phyloP scores from a whole-genome alignment of 257 asterid genomes.

The Nicotiana benthamiana region DNA sequence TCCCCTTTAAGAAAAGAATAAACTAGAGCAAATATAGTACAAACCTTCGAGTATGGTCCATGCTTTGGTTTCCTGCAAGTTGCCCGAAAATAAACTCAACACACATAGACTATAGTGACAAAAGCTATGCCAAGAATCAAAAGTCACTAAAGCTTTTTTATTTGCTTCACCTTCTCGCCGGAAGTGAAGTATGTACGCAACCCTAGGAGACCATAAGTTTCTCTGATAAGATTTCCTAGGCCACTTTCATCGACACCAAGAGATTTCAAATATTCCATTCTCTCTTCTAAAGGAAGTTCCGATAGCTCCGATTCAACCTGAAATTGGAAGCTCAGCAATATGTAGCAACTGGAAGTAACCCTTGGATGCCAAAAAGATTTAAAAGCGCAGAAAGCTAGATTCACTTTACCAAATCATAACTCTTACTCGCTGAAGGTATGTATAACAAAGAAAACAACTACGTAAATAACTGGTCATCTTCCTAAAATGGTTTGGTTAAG shows the following conservation, averaged over 20 bases:
- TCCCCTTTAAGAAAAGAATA: neutral
- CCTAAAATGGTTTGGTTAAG: neutral
- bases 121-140: neutral
- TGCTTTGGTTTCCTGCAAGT: constrained; percentile 81
- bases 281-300: constrained; percentile 89
- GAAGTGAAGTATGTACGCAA: constrained; percentile 93
- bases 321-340: constrained; percentile 4
- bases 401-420: neutral
- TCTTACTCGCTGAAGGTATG: neutral
- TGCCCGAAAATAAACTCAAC: constrained; percentile 6
- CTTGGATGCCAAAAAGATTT: neutral
- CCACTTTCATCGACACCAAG: constrained; percentile 90
- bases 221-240: constrained; percentile 86
- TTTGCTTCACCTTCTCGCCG: constrained; percentile 74
- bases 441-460: neutral
- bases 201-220: constrained; percentile 81
- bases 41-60: constrained; percentile 89
- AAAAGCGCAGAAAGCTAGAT: neutral
- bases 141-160: constrained; percentile 4
- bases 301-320: constrained; percentile 97
- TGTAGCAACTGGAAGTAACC: neutral
- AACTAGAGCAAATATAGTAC: constrained; percentile 6
- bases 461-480: neutral
- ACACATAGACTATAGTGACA: neutral
- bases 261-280: constrained; percentile 74